phyloP scores from a whole-genome alignment of 2,329 filamentous ascomycete species.

The Aspergillus oerlinghausenensis region DNA sequence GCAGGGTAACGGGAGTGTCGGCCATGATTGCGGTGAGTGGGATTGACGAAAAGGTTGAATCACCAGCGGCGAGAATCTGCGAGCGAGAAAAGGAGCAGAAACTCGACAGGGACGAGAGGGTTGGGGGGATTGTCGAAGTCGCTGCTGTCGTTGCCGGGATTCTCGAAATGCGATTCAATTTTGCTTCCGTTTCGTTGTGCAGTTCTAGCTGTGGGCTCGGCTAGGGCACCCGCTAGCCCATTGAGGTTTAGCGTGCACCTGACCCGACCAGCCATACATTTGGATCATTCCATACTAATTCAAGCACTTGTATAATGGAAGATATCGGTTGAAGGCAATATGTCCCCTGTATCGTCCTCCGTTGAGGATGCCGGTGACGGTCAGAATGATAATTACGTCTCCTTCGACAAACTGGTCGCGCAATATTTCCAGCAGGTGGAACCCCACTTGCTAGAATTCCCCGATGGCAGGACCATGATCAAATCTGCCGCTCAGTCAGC shows the following conservation, averaged over 20 bases:
- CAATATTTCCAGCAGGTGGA: slow-evolving; percentile 79
- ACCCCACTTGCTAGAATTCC: slow-evolving; percentile 57
- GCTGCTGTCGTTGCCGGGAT: slow-evolving; percentile 26
- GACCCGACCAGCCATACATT: background rate
- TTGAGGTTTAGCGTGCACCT: slow-evolving; percentile 12
- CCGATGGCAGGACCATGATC: slow-evolving; percentile 55
- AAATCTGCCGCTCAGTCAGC: slow-evolving; percentile 59
- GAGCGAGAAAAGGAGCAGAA: slow-evolving; percentile 1
- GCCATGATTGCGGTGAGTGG: slow-evolving; percentile 70
- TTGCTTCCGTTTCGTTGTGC: slow-evolving; percentile 28
- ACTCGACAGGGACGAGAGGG: slow-evolving; percentile 22
- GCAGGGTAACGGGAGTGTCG: slow-evolving; percentile 72
- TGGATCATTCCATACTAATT: background rate
- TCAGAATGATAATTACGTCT: slow-evolving; percentile 1
- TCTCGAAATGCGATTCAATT: slow-evolving; percentile 31
- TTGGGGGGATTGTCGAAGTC: slow-evolving; percentile 27
- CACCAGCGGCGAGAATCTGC: slow-evolving; percentile 26
- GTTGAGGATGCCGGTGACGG: background rate
- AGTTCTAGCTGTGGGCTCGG: slow-evolving; percentile 37
- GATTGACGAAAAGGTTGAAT: slow-evolving; percentile 21
- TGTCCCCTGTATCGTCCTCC: background rate
- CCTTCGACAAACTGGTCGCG: slow-evolving; percentile 43
- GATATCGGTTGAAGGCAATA: background rate
- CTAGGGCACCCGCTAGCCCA: slow-evolving; percentile 34
- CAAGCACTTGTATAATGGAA: background rate